Base-by-base conservation (phyloP, 768 basidiomycete genomes). In the Trametes cingulata region DNA sequence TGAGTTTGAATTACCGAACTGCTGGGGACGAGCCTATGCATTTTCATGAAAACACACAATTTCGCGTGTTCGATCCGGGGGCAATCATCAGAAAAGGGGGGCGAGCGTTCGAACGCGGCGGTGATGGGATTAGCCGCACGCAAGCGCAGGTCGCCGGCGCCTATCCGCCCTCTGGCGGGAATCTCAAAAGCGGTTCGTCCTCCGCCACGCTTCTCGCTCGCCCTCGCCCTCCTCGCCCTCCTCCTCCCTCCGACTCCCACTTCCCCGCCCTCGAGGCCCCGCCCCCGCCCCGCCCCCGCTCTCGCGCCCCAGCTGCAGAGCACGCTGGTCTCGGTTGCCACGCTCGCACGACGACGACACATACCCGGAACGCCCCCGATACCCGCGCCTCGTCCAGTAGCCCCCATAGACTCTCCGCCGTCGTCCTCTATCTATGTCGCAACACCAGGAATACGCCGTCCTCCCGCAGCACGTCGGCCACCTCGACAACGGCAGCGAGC, bases 291-390 rank as follows among this genome's bases (percentile, higher is more conserved):
- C 58, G 39, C 36, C 15, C 46, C 51, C 25, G 15, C 60, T 19
- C n/a, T 40, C 58, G 50, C 41, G 13, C 47, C 56, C 67, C 67
- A 68, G 65, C 67, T 68, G 65, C 67, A 59, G 67, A 39, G 65
- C 67, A 65, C 63, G 67, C 67, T 68, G 67, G 65, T 64, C 46
- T 46, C 35, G n/a, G n/a, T n/a, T n/a, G n/a, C n/a, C n/a, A n/a
- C 24, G 13, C 50, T 36, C 14, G 29, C 43, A 33, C 43, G 22
- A 22, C 46, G 56, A 54, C 39, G 50, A 41, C 42, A 33, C 42
- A 62, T 60, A 65, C 61, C 65, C 52, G 40, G 19, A 27, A 15
- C 27, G 36, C 42, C 33, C 51, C 46, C 58, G 58, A 69, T 67
- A 67, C 68, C 65, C 65, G n/a, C 58, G 47, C 52, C 27, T 49